Conservation (phyloP, 129 eudicot genomes). For the Chrysanthemum seticuspe region DNA sequence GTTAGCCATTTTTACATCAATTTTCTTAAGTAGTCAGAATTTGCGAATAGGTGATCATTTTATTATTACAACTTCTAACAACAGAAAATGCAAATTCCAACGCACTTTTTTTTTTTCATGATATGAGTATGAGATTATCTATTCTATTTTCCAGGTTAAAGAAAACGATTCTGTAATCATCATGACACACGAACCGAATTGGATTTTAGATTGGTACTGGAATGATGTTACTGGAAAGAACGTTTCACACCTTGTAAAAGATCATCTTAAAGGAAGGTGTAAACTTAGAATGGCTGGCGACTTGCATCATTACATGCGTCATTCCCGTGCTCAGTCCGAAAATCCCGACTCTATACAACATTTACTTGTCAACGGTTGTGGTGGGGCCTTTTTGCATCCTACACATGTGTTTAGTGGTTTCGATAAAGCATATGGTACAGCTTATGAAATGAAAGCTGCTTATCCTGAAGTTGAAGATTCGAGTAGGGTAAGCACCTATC, state of each 20-base stretch:
- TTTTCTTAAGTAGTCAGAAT: too few relatives aligned
- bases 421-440: constrained; percentile 54
- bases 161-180: constrained; percentile 87
- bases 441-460: constrained; percentile 78
- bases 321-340: constrained; percentile 74
- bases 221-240: constrained; percentile 81
- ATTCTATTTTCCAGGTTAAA: constrained; percentile 56
- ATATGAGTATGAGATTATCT: not conserved
- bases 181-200: constrained; percentile 95
- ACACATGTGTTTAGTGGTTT: constrained; percentile 87
- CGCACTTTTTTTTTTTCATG: not conserved
- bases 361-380: constrained; percentile 91
- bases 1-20: too few relatives aligned
- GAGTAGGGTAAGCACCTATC: constrained; percentile 57
- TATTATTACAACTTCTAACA: too few relatives aligned
- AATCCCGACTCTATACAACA: constrained; percentile 83
- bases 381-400: constrained; percentile 99
- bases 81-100: too few relatives aligned
- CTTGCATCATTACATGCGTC: constrained; percentile 97
- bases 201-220: constrained; percentile 99
- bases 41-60: too few relatives aligned
- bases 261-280: constrained; percentile 87
- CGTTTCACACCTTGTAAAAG: constrained; percentile 71
- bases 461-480: constrained; percentile 96
- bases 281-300: constrained; percentile 92